Base-by-base conservation (phyloP, 2,329 filamentous ascomycete genomes). In the Aspergillus floridensis region DNA sequence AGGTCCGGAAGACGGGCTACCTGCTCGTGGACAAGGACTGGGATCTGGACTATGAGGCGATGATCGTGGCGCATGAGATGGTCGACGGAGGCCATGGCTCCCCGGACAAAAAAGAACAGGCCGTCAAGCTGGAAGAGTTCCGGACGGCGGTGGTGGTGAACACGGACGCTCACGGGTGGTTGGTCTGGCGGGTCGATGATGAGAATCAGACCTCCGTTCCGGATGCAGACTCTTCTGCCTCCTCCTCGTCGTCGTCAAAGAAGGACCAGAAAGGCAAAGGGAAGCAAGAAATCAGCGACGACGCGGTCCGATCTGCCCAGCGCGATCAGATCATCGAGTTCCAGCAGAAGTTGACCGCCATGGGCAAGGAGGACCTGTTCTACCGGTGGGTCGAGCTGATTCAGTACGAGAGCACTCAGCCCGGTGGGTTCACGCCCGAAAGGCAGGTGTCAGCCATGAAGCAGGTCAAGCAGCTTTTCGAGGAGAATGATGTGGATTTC, bases 311-410 rank as follows among this genome's bases (percentile, higher is more conserved):
- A 24, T 77, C 76, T 56, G 72, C 72, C 49, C 73, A 77, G 53
- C 69, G 76, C 2, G 84, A 87, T 63, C 91, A 95, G 76, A 88
- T 97, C 8, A 85, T 95, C 63, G 83, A 84, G 2, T 96, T 97
- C 73, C 88, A 91, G 67, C 89, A 95, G 48, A 86, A 87, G 21
- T 81, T 97, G 66, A 82, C 84, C 1, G 82, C 82, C 2, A 81
- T 95, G 75, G 92, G 89, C 48, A 96, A 96, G 76, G 93, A 96
- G 74, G 87, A 89, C 64, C 75, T 97, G 56, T 97, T 97, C 78
- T 96, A 90, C 78, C 86, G 89, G 57, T 96, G 92, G 92, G 90
- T 96, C 52, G 93, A 97, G 79, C 84, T 96, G 70, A 87, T 97
- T 53, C 92, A 97, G 77, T 96, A 87, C 69, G 92, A 96, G 77